phyloP scores from a whole-genome alignment of 768 basidiomycete genomes.

The Calocybe gangraenosa region DNA sequence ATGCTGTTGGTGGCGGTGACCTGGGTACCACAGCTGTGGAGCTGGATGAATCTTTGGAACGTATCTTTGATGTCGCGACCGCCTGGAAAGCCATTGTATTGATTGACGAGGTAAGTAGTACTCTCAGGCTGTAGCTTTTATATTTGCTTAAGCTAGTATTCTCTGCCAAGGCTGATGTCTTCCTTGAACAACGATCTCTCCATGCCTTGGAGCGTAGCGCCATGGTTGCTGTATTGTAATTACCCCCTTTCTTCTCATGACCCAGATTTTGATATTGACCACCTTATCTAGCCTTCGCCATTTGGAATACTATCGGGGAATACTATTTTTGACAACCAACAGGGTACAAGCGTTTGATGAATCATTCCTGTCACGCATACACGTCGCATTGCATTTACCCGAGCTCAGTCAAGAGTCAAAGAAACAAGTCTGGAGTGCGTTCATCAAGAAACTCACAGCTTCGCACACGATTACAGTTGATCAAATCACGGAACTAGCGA shows the following conservation, averaged over 20 bases:
- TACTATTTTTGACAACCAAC: slow-evolving; percentile 56
- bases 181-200: slow-evolving; percentile 64
- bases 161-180: slow-evolving; percentile 53
- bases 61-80: slow-evolving; percentile 49
- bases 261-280: slow-evolving; percentile 18
- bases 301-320: slow-evolving; percentile 54
- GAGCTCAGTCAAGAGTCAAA: slow-evolving; percentile 51
- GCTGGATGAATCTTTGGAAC: slow-evolving; percentile 41
- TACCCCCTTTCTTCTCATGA: slow-evolving; percentile 11
- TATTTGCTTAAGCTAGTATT: background rate
- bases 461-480: slow-evolving; percentile 31
- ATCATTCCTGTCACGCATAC: slow-evolving; percentile 65
- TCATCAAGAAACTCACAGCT: slow-evolving; percentile 44
- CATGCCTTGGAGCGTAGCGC: slow-evolving; percentile 65
- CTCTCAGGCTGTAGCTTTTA: background rate
- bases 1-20: slow-evolving; percentile 51
- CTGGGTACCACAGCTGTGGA: slow-evolving; percentile 42
- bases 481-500: slow-evolving; percentile 43
- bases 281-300: slow-evolving; percentile 54
- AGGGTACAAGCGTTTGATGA: slow-evolving; percentile 59
- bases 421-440: slow-evolving; percentile 60
- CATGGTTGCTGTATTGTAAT: slow-evolving; percentile 66
- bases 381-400: slow-evolving; percentile 62
- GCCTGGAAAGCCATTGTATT: slow-evolving; percentile 57
- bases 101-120: slow-evolving; percentile 42